phyloP scores from a whole-genome alignment of 1,284 basidiomycete species.

The Cryptococcus jaspeensis region DNA sequence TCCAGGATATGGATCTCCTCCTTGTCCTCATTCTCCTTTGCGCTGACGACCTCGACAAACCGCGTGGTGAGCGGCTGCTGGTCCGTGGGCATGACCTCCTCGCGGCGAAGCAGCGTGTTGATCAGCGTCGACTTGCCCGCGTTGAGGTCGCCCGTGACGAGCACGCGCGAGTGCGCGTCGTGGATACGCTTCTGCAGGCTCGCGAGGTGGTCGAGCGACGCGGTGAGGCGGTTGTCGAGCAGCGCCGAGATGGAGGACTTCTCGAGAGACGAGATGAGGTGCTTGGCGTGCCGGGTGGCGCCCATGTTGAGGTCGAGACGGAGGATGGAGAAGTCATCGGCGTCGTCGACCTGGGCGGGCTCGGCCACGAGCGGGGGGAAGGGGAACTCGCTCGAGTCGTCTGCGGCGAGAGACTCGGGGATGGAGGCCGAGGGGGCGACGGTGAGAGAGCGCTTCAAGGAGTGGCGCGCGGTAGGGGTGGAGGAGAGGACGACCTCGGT shows the following conservation, averaged over 20 bases:
- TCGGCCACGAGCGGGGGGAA: conserved; percentile 5
- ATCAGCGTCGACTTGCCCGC: conserved; percentile 98
- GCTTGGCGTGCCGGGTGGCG: conserved; percentile 66
- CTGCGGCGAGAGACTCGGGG: conserved; percentile 1
- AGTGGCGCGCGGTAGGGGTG: conserved; percentile 53
- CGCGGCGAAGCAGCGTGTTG: conserved; percentile 81
- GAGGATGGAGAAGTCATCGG: conserved; percentile 74
- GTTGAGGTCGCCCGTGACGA: conserved; percentile 99
- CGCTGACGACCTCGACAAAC: conserved; percentile 96
- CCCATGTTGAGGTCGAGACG: conserved; percentile 92
- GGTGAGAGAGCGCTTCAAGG: conserved; percentile 51
- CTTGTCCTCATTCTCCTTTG: conserved; percentile 66
- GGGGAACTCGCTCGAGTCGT: background rate
- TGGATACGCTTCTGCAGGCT: conserved; percentile 82
- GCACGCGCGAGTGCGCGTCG: conserved; percentile 91
- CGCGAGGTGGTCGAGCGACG: conserved; percentile 75
- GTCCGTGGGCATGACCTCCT: conserved; percentile 90
- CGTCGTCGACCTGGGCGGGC: conserved; percentile 39
- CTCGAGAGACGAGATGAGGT: conserved; percentile 87
- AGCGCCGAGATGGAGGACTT: conserved; percentile 89
- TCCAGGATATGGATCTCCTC: conserved; percentile 51
- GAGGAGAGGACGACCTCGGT: conserved; percentile 63
- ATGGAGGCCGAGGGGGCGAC: conserved; percentile 19
- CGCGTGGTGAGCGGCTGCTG: conserved; percentile 97
- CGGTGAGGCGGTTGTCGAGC: conserved; percentile 79